Percentiles rank a stretch among this genome's conserved stretches.
These are phyloP conservation scores for Staphylotrichum tortipilum DNA, from an alignment of 495 filamentous ascomycete species.

Conservation along the genomic window DNA sequence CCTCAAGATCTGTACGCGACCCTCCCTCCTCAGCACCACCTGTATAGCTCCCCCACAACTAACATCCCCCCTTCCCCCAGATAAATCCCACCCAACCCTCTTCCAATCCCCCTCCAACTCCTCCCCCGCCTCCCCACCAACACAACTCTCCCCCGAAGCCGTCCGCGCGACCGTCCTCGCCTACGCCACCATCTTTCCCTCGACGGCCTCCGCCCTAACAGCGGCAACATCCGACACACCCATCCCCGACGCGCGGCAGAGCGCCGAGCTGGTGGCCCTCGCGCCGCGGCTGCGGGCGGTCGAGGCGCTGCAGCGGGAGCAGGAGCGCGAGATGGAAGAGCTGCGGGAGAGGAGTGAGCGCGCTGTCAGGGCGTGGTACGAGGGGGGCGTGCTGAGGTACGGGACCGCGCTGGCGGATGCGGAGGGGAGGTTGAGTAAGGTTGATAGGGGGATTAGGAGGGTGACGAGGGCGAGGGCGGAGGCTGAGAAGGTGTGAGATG, in stretches of 20 bases:
- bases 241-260: slow-evolving; percentile 58
- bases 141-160: slow-evolving; percentile 33
- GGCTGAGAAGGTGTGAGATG: slow-evolving; percentile 5
- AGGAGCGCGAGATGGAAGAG: slow-evolving; percentile 62
- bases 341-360: slow-evolving; percentile 64
- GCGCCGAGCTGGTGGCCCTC: slow-evolving; percentile 59
- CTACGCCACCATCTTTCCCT: slow-evolving; percentile 63
- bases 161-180: slow-evolving; percentile 64
- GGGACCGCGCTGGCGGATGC: slow-evolving; percentile 67
- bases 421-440: slow-evolving; percentile 57
- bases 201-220: slow-evolving; percentile 70
- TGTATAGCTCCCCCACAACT: no score
- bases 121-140: slow-evolving; percentile 22
- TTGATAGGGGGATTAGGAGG: slow-evolving; percentile 58
- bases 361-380: slow-evolving; percentile 74
- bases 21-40: neutral
- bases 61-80: slow-evolving; percentile 21
- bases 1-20: slow-evolving; percentile 39
- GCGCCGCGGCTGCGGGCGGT: slow-evolving; percentile 63
- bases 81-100: slow-evolving; percentile 38
- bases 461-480: slow-evolving; percentile 37
- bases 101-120: slow-evolving; percentile 32
- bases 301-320: slow-evolving; percentile 56
- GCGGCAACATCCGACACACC: slow-evolving; percentile 64
- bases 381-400: slow-evolving; percentile 57